Percentiles rank a stretch among this genome's conserved stretches.
Conservation (phyloP, 1,284 basidiomycete species). For the Bjerkandera adusta region DNA sequence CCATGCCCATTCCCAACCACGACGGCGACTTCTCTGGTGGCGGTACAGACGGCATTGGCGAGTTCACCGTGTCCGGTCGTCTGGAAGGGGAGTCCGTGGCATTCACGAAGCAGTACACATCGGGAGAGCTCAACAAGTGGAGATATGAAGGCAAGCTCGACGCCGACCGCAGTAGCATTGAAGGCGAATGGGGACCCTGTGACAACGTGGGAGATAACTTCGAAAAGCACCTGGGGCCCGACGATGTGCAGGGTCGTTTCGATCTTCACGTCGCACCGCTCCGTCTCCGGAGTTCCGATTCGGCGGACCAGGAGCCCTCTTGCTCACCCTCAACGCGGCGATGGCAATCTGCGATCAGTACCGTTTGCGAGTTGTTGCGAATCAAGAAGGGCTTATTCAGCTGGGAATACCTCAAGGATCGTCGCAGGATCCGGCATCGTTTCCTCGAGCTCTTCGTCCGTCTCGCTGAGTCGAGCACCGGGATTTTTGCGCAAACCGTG, state of each 20-base stretch:
- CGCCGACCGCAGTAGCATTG: background rate
- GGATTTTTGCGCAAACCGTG: background rate
- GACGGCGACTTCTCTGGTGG: background rate
- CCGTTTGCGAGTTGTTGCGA: background rate
- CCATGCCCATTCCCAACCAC: background rate
- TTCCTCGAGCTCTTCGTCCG: slow-evolving; percentile 1
- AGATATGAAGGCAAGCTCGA: background rate
- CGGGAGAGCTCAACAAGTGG: background rate
- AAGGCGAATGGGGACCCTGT: background rate
- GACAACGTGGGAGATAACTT: background rate
- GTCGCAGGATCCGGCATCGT: background rate
- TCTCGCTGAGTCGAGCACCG: background rate
- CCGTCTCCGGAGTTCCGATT: background rate
- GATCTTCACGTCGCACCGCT: background rate
- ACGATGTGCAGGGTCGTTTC: background rate
- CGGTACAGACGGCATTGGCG: background rate
- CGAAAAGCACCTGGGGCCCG: background rate
- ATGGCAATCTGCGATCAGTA: slow-evolving; percentile 3
- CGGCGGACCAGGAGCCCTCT: background rate
- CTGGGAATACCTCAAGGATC: slow-evolving; percentile 4
- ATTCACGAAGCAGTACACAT: background rate
- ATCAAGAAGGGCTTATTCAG: background rate
- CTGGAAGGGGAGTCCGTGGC: background rate
- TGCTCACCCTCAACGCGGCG: background rate
- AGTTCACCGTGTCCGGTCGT: background rate